These are phyloP conservation scores for Podaxis mareebaensis DNA, from an alignment of 768 basidiomycete species.

Conservation along the genomic window DNA sequence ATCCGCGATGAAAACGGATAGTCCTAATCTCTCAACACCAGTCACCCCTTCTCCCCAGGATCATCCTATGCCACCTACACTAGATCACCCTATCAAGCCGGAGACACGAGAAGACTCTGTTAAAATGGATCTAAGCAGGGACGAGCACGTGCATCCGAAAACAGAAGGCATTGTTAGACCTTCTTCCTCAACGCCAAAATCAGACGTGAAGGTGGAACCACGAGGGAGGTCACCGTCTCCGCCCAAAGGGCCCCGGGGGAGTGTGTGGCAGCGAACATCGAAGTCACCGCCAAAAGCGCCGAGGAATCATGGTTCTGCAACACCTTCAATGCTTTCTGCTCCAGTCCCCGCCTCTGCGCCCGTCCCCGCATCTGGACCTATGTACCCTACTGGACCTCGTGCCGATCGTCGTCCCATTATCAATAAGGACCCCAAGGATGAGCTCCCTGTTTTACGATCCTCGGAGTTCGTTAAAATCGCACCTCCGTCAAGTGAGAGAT, in stretches of 20 bases:
- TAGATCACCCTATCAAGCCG: background rate
- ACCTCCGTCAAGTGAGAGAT: background rate
- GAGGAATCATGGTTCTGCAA: slow-evolving; percentile 5
- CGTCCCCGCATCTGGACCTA: background rate
- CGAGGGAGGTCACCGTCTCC: slow-evolving; percentile 15
- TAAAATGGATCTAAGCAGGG: slow-evolving; percentile 1
- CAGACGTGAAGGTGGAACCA: background rate
- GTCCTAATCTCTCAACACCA: background rate
- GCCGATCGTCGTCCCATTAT: slow-evolving; percentile 11
- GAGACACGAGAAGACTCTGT: slow-evolving; percentile 1
- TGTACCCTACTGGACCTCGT: slow-evolving; percentile 13
- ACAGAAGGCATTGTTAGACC: background rate
- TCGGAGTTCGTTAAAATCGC: background rate
- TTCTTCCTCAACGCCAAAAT: slow-evolving; percentile 4
- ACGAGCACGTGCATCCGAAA: background rate
- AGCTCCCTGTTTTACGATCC: background rate
- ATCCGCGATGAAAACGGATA: slow-evolving; percentile 2
- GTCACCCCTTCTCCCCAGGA: background rate
- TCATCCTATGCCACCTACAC: background rate
- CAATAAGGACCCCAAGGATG: background rate
- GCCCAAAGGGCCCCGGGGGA: slow-evolving; percentile 12
- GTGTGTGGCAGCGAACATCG: slow-evolving; percentile 7
- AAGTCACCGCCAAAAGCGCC: slow-evolving; percentile 15
- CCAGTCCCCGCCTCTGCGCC: background rate
- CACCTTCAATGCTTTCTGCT: background rate